A percentile compares a stretch with the other conserved stretches of the same genome.
Conservation (phyloP, 257 asterid species). For the Nicotiana attenuata region DNA sequence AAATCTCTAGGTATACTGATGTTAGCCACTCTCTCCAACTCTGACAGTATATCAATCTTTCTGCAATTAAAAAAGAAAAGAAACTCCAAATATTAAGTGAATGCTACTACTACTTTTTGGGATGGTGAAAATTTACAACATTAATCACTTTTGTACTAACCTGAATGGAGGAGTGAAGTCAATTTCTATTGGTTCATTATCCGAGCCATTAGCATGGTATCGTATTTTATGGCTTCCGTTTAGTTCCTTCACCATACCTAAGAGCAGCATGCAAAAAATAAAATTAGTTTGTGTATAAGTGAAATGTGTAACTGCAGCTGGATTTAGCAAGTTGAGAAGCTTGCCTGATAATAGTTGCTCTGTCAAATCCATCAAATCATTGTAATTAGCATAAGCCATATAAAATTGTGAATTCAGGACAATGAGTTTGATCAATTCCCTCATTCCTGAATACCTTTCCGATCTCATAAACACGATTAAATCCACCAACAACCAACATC, state of each 20-base stretch:
- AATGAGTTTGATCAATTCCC: slow-evolving; percentile 7
- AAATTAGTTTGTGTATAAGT: not conserved
- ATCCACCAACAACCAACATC: slow-evolving; percentile 7
- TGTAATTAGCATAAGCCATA: slow-evolving; percentile 12
- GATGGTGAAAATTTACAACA: not conserved
- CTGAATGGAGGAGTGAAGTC: slow-evolving; percentile 16
- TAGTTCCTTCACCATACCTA: slow-evolving; percentile 9
- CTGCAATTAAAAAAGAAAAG: not conserved
- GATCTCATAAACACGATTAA: slow-evolving; percentile 7
- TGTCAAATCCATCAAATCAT: not conserved
- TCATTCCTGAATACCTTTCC: slow-evolving; percentile 11
- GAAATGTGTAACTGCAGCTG: not conserved
- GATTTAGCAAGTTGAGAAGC: not conserved
- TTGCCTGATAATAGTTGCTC: slow-evolving; percentile 9
- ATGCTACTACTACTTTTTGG: not conserved
- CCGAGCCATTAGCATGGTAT: slow-evolving; percentile 6
- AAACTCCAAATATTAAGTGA: not conserved
- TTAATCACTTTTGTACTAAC: not conserved
- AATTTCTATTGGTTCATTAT: not conserved
- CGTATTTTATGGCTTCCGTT: not conserved
- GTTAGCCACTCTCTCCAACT: not conserved
- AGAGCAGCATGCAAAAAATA: not conserved
- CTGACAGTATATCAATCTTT: slow-evolving; percentile 2
- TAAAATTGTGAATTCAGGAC: slow-evolving; percentile 11
- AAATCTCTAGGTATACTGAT: slow-evolving; percentile 6